Base-by-base conservation (phyloP, 441 rosid genomes). In the Brassica balearica region DNA sequence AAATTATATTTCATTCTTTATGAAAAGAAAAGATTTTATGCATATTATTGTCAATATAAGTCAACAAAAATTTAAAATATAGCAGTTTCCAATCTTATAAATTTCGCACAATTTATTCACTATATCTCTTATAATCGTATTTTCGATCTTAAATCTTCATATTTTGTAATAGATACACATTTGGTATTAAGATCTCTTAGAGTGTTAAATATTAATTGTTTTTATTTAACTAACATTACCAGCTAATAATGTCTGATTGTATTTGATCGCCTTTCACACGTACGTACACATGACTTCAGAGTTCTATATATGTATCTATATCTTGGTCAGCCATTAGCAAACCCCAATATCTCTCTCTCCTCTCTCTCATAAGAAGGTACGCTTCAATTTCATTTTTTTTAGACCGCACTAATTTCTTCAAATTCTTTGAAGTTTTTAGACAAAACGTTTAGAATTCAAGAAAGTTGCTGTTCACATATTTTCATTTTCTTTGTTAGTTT, bases 291-390 rank as follows among this genome's bases (percentile, higher is more conserved):
- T 43, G 48, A 27, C 48, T 75, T 58, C 51, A 41, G 5, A 60
- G 61, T 41, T 43, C n/a, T 58, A 67, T 68, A 7, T 74, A 65
- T 56, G 12, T 56, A 56, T 67, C 17, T 59, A 25, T 67, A 43
- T 43, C 72, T 51, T 27, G 14, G 25, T 51, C 63, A 67, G 72
- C 72, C 60, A 75, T 38, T 67, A 25, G 14, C 65, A 65, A 53
- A 74, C 8, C 56, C 64, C 71, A 65, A 65, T 55, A n/a, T 58
- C 69, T 77, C 71, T 77, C 20, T 53, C 74, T 60, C 48, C 68
- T 76, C 69, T 76, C 17, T 69, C 63, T 69, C 53, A 55, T 7
- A 67, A 69, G 27, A 71, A 71, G 76, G 81, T 77, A 77, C 22
- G 59, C 10, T 65, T 77, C 69, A 72, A 10, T 36, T 38, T 65